These are phyloP conservation scores for Fusarium xylarioides DNA, from an alignment of 2,329 filamentous ascomycete species.

Conservation along the genomic window DNA sequence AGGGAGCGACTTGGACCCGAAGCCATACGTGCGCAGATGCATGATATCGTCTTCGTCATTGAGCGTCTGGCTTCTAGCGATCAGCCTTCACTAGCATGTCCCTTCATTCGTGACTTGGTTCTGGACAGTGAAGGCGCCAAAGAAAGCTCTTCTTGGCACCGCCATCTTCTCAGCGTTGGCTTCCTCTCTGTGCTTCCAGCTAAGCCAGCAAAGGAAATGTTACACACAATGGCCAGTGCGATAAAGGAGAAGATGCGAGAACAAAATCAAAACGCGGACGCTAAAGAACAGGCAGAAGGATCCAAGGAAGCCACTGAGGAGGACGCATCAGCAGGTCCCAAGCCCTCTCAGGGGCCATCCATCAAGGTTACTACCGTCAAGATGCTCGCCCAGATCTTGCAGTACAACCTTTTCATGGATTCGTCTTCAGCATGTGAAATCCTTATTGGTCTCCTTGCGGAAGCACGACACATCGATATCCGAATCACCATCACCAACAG, in stretches of 20 bases:
- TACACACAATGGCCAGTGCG: constrained; percentile 40
- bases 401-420: constrained; percentile 42
- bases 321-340: background rate
- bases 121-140: constrained; percentile 37
- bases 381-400: constrained; percentile 49
- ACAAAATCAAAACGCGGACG: constrained; percentile 26
- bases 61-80: constrained; percentile 41
- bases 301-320: background rate
- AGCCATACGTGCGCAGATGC: constrained; percentile 23
- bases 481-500: constrained; percentile 43
- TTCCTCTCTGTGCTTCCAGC: constrained; percentile 44
- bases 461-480: constrained; percentile 47
- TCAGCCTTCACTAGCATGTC: constrained; percentile 43
- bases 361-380: constrained; percentile 51
- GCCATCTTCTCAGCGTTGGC: constrained; percentile 39
- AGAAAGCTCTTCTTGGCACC: constrained; percentile 47
- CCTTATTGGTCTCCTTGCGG: constrained; percentile 42
- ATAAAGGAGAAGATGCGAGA: constrained; percentile 44
- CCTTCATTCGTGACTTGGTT: constrained; percentile 44
- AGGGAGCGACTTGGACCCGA: constrained; percentile 16
- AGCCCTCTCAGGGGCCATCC: constrained; percentile 3
- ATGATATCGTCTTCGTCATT: constrained; percentile 27
- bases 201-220: constrained; percentile 37
- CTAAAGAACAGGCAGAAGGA: background rate
- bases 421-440: constrained; percentile 40